Percentiles rank a stretch among this genome's conserved stretches.
phyloP scores from a whole-genome alignment of 2,329 filamentous ascomycete genomes.

The Sclerotinia nivalis region DNA sequence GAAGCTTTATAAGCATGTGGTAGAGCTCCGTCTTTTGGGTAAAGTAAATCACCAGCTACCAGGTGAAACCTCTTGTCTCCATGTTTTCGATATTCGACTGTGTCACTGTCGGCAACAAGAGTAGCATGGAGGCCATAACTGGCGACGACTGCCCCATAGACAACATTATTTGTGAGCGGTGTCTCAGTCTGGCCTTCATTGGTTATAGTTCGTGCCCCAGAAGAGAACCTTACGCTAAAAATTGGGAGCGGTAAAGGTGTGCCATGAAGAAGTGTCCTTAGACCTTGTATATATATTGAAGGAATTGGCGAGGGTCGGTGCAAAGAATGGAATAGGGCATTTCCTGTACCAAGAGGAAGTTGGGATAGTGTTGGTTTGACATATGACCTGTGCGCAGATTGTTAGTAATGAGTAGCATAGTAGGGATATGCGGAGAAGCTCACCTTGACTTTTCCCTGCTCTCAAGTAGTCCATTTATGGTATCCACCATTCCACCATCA shows the following conservation, averaged over 20 bases:
- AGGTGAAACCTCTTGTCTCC: slow-evolving; percentile 80
- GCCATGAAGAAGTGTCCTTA: slow-evolving; percentile 63
- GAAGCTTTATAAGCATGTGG: slow-evolving; percentile 59
- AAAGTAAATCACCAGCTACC: slow-evolving; percentile 76
- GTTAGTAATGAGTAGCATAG: slow-evolving; percentile 31
- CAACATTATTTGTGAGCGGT: slow-evolving; percentile 35
- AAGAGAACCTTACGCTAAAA: slow-evolving; percentile 63
- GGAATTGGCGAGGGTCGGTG: slow-evolving; percentile 51
- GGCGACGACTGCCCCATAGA: slow-evolving; percentile 79
- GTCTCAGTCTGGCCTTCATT: slow-evolving; percentile 37
- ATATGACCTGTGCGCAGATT: slow-evolving; percentile 29
- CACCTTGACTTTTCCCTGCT: slow-evolving; percentile 33
- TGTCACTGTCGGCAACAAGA: slow-evolving; percentile 89
- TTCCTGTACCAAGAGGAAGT: slow-evolving; percentile 65
- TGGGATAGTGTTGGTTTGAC: slow-evolving; percentile 50
- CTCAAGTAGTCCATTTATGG: slow-evolving; percentile 66
- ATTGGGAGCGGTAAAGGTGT: slow-evolving; percentile 56
- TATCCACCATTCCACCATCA: slow-evolving; percentile 82
- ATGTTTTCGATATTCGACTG: slow-evolving; percentile 72
- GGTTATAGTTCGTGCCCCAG: slow-evolving; percentile 51
- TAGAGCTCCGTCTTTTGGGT: slow-evolving; percentile 49
- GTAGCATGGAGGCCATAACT: slow-evolving; percentile 90
- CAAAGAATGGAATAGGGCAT: slow-evolving; percentile 63
- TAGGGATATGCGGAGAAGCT: background rate
- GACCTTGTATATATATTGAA: slow-evolving; percentile 45